Evolutionary conservation across 1,284 basidiomycete species (phyloP), one percentile per base, ranked within the genome.

Genomic region (Apiotrichum laibachii): DNA sequence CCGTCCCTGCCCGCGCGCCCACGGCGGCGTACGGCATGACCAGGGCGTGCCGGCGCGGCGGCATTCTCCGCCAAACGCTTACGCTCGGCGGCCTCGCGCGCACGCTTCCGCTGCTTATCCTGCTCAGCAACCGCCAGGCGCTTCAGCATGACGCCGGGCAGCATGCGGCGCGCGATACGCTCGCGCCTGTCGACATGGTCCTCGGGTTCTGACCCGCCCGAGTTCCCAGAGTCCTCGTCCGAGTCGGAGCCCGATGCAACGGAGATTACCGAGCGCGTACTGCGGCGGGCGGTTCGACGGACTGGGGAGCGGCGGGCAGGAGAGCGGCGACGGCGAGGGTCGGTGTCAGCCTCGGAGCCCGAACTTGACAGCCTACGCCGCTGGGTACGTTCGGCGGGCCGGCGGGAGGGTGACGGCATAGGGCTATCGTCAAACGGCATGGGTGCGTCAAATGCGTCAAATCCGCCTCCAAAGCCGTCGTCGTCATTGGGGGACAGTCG

Each of bases 81-180:
- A 44, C 40, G 40, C 22, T 42, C 37, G 44, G 55, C 13, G 48
- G 49, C 9, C 55, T 58, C 26, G 46, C 50, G 39, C 37, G 35
- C 53, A 31, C 15, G 56, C 37, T 33, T 65, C 57, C 6, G 51
- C 61, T 18, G 63, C 63, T 54, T 72, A 66, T 11, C 51, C 56
- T 54, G 70, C 33, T 53, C 51, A 18, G 40, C 42, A 5, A 15
- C 42, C 2, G 40, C 70, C 1, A 73, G 63, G 1, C 66, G 62
- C 37, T 67, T 66, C 5, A 76, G 65, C 72, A 77, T 72, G 1
- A 63, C 71, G 18, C 66, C 70, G 8, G 75, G 75, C 37, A 77
- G 60, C 73, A 77, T 74, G 2, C 72, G 61, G 16, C 68, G 48
- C 6, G 75, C 75, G 18, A 76, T 75, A 18, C 63, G 67, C 18